These are phyloP conservation scores for Leishmania braziliensis DNA, from an alignment of 208 protist genomes.

Conservation along the genomic window DNA sequence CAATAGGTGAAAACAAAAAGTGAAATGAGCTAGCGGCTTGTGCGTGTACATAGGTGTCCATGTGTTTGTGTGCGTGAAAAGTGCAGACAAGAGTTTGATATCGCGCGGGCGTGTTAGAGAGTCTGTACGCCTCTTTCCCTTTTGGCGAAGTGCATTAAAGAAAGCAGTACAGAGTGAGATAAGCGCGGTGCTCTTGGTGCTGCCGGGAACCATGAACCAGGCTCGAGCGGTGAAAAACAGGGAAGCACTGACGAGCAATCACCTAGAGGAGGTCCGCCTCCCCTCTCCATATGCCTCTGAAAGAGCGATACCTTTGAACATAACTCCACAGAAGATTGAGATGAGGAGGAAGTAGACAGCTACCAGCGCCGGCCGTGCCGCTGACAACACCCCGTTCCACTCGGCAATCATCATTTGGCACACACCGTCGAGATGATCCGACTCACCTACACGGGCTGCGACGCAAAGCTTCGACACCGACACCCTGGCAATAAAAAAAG, in stretches of 20 bases:
- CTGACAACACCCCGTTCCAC: conserved; percentile 27
- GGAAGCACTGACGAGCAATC: not conserved
- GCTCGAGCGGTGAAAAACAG: not conserved
- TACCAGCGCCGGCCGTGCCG: conserved; percentile 20
- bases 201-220: not conserved
- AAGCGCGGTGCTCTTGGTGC: not conserved
- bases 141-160: not conserved
- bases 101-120: not conserved
- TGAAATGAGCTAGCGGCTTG: not conserved
- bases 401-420: conserved; percentile 28
- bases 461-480: conserved; percentile 10
- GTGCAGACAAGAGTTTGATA: not conserved
- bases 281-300: not conserved
- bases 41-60: not conserved
- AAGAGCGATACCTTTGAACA: conserved; percentile 16
- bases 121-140: not conserved
- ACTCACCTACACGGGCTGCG: not conserved
- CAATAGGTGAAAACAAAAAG: not conserved
- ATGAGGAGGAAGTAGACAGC: conserved; percentile 21
- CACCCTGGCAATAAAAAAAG: conserved; percentile 12
- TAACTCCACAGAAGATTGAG: conserved; percentile 21
- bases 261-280: not conserved
- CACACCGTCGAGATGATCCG: not conserved
- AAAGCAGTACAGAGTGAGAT: not conserved
- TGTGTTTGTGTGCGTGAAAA: not conserved